Evolutionary conservation across 441 rosid species (phyloP), one percentile per base, ranked within the genome.

Genomic region (Bruguiera hainesii): DNA sequence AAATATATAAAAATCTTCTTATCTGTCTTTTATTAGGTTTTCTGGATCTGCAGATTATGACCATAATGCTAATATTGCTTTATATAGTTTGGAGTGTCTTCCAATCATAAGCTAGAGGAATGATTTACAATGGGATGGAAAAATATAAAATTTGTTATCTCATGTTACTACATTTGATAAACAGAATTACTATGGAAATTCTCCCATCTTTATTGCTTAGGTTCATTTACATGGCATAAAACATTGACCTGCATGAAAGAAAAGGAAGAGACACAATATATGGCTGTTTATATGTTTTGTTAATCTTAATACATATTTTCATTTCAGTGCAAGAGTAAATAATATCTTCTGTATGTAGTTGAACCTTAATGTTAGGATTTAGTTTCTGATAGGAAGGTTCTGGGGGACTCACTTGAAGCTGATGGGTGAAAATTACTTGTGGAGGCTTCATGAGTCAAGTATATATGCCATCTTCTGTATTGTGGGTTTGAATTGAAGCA

Each of bases 101-200:
- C 16, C 48, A 13, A 13, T 11, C 16, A 13, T 42, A 13, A 42
- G 16, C 48, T 42, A 42, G 16, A 42, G 48, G 48, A 39, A 39
- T 42, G 48, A 42, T 13, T 42, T 42, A 42, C 48, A 11, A 42
- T 42, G 48, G 48, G 48, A 11, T 42, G 5, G 18, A 42, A 10
- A 72, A 55, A 50, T 56, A 56, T 28, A 46, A 35, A 18, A 19
- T 30, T 46, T 56, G 55, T 61, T 52, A 19, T 71, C 56, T 16
- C 7, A 7, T 48, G 31, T 52, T 52, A 11, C 50, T 50, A 4
- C 6, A 21, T 57, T 66, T 28, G 29, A 46, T 56, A 5, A 53
- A 19, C 30, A 19, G 2, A 52, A 30, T 56, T 56, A 25, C 9
- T 10, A 65, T 18, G 49, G 6, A 28, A 42, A 52, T 7, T 9